Conservation (phyloP, 176 grass and related monocot genomes). For the Phyllostachys edulis region DNA sequence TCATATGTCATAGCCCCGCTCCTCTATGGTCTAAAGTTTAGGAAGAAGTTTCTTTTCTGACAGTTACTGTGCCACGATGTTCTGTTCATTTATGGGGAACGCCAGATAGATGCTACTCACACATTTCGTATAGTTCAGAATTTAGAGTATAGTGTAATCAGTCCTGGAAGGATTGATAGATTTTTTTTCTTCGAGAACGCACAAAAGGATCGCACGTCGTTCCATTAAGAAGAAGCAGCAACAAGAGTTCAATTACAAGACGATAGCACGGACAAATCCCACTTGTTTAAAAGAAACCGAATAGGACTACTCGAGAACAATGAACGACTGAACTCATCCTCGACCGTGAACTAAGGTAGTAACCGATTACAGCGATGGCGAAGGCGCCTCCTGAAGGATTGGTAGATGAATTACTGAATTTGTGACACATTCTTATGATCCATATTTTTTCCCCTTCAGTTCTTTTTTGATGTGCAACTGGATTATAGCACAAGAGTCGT, state of each 20-base stretch:
- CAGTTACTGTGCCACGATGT: not conserved
- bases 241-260: too few species aligned
- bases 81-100: constrained; percentile 7
- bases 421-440: not conserved
- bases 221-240: too few species aligned
- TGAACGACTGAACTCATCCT: too few species aligned
- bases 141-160: not conserved
- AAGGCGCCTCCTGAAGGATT: too few species aligned
- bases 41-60: not conserved
- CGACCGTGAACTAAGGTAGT: too few species aligned
- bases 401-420: not conserved
- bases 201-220: too few species aligned
- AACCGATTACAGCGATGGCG: too few species aligned
- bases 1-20: not conserved
- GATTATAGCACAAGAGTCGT: constrained; percentile 2
- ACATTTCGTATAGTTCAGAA: not conserved
- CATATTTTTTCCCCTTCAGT: not conserved
- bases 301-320: too few species aligned
- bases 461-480: not conserved
- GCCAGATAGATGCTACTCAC: not conserved
- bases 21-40: not conserved
- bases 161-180: not conserved
- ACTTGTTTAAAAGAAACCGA: too few species aligned
- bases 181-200: not conserved
- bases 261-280: too few species aligned